Evolutionary conservation across 1,139 yeast species (phyloP).

Genomic region (Zygosaccharomyces sapae): DNA sequence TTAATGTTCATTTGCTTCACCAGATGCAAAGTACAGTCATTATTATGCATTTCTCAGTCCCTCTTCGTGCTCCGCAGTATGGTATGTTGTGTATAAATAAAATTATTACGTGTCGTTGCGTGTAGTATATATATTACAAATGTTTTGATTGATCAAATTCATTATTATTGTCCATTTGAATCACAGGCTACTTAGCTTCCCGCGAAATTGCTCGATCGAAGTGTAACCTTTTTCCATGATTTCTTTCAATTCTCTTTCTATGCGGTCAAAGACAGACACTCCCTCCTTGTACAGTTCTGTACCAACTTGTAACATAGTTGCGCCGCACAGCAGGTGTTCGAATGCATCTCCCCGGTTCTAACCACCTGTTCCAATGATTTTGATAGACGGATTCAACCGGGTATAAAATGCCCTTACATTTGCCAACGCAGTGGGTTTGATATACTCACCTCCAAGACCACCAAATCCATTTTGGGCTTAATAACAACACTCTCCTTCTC

Average conservation of each 20-base stretch:
- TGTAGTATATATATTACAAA: not conserved
- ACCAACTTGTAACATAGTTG: slow-evolving; percentile 32
- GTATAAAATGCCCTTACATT: slow-evolving; percentile 33
- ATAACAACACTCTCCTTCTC: slow-evolving; percentile 30
- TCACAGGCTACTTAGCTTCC: slow-evolving; percentile 25
- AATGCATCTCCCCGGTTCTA: slow-evolving; percentile 30
- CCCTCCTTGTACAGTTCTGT: slow-evolving; percentile 31
- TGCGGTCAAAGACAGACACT: slow-evolving; percentile 24
- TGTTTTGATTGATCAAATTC: not conserved
- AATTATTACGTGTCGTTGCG: not conserved
- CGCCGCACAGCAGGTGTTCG: slow-evolving; percentile 33
- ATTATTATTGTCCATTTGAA: not conserved
- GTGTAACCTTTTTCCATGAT: slow-evolving; percentile 32
- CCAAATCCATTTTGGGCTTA: slow-evolving; percentile 34
- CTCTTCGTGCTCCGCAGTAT: no score
- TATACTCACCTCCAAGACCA: slow-evolving; percentile 34
- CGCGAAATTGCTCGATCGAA: slow-evolving; percentile 32
- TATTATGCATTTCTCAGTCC: no score
- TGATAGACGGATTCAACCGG: slow-evolving; percentile 29
- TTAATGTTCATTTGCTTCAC: no score
- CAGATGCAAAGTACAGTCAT: no score
- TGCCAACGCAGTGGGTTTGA: slow-evolving; percentile 34
- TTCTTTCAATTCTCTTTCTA: slow-evolving; percentile 23
- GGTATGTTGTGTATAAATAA: not conserved
- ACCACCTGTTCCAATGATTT: slow-evolving; percentile 33